These are phyloP conservation scores for Pontederia paniculata DNA, from an alignment of 176 grass and related monocot species.

Conservation along the genomic window DNA sequence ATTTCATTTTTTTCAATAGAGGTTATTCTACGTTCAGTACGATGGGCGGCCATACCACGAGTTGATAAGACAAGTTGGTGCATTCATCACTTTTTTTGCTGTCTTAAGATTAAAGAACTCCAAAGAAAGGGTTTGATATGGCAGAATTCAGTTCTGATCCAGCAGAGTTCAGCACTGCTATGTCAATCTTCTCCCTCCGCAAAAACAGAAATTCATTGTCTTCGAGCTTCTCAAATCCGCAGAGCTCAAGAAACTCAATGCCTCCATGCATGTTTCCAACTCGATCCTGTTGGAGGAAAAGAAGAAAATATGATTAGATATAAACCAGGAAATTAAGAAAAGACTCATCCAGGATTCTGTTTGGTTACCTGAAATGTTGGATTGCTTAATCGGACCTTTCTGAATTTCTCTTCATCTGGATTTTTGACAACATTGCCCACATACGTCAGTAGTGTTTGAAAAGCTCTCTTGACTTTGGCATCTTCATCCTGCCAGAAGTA, in stretches of 20 bases:
- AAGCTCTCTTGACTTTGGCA: slow-evolving; percentile 14
- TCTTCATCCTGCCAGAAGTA: slow-evolving; percentile 4
- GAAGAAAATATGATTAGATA: no score
- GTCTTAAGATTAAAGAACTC: slow-evolving; percentile 53
- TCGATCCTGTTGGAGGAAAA: slow-evolving; percentile 45
- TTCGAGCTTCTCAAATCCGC: slow-evolving; percentile 88
- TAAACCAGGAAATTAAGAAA: neutral
- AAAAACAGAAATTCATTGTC: slow-evolving; percentile 65
- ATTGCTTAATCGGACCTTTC: slow-evolving; percentile 60
- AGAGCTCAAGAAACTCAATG: slow-evolving; percentile 74
- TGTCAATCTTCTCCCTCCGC: slow-evolving; percentile 71
- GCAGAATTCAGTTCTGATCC: slow-evolving; percentile 88
- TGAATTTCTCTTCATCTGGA: slow-evolving; percentile 71
- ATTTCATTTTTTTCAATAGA: no score
- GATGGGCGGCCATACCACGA: no score
- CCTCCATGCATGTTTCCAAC: slow-evolving; percentile 74
- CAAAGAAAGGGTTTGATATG: slow-evolving; percentile 93
- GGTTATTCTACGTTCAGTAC: no score
- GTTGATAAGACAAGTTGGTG: no score
- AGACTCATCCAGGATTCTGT: neutral
- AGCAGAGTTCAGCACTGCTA: slow-evolving; percentile 51
- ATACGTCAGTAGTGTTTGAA: slow-evolving; percentile 8
- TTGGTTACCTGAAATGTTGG: slow-evolving; percentile 50
- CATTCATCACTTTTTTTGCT: no score
- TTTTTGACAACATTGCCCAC: slow-evolving; percentile 47